Base-by-base conservation (phyloP, 257 asterid species). In the Solanum acaule region DNA sequence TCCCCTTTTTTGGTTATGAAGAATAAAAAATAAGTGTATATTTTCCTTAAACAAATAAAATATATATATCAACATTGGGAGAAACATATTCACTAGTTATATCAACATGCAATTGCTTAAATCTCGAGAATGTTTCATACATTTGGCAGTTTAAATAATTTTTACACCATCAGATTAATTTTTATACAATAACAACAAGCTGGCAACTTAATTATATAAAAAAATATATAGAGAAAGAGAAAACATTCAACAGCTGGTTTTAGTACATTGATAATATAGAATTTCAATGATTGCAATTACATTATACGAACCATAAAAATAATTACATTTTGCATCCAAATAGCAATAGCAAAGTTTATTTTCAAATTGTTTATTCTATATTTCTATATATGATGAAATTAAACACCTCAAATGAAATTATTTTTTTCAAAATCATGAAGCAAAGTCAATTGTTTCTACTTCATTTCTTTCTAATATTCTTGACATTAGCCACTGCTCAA, bases 401-500 rank as follows among this genome's bases (percentile, higher is more conserved):
- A 52, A 52, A 25, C 34, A 25, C 25, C 65, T 78, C n/a, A 78
- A 6, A 56, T 59, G 67, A 20, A 22, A 22, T 7, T 79, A 27
- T 0, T 14, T 27, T 25, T 71, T 79, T 42, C 38, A 27, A 44
- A 44, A 79, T 29, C 40, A 79, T 79, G 85, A 25, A 79, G 65
- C 40, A 79, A 79, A 8, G 67, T 44, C 85, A 79, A 44, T 22
- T 79, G 25, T 78, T 44, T 63, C 65, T 56, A 56, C n/a, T 56
- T 56, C n/a, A 56, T 77, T 77, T 77, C 84, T n/a, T 83, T 81
- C 4, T 88, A 52, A 8, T 91, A 33, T 89, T 87, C 77, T 20
- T 85, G 68, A 77, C 93, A 31, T 56, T 75, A 31, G 52, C 90
- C n/a, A 71, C 83, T 61, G 91, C 94, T 63, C 87, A 91, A 86